Conservation (phyloP, 495 filamentous ascomycete genomes). For the Penicillium fimorum region DNA sequence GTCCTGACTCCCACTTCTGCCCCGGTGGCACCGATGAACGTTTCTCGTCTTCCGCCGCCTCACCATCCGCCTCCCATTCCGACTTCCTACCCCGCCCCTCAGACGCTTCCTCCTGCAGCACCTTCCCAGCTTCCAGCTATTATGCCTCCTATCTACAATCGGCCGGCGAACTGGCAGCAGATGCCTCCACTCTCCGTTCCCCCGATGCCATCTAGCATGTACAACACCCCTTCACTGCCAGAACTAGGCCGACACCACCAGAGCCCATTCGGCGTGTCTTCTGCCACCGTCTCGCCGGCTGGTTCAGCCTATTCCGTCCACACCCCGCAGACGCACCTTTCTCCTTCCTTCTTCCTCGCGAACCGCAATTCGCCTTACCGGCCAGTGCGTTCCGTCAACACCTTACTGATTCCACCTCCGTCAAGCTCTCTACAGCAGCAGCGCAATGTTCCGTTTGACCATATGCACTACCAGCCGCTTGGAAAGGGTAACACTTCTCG, state of each 20-base stretch:
- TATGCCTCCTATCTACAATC: constrained; percentile 63
- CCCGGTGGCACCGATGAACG: constrained; percentile 31
- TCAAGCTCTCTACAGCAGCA: constrained; percentile 76
- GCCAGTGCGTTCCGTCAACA: constrained; percentile 84
- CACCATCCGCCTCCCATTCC: constrained; percentile 52
- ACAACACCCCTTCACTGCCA: constrained; percentile 52
- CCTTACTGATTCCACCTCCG: constrained; percentile 83
- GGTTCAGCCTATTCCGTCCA: constrained; percentile 43
- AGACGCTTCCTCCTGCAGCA: constrained; percentile 46
- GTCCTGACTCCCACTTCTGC: constrained; percentile 39
- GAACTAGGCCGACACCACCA: constrained; percentile 45
- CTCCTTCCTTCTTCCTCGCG: constrained; percentile 60
- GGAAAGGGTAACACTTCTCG: constrained; percentile 72
- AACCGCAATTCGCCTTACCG: constrained; percentile 84
- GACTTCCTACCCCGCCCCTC: constrained; percentile 36
- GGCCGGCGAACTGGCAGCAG: constrained; percentile 47
- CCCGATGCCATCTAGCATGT: constrained; percentile 34
- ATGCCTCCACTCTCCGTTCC: constrained; percentile 44
- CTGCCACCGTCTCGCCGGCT: constrained; percentile 41
- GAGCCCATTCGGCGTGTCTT: constrained; percentile 38
- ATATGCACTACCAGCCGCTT: constrained; percentile 96
- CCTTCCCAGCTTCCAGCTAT: constrained; percentile 53
- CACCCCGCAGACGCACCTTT: constrained; percentile 55
- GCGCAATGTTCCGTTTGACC: constrained; percentile 59
- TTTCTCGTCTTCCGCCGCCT: constrained; percentile 57